phyloP scores from a whole-genome alignment of 2,329 filamentous ascomycete genomes.

The Metarhizium anisopliae region DNA sequence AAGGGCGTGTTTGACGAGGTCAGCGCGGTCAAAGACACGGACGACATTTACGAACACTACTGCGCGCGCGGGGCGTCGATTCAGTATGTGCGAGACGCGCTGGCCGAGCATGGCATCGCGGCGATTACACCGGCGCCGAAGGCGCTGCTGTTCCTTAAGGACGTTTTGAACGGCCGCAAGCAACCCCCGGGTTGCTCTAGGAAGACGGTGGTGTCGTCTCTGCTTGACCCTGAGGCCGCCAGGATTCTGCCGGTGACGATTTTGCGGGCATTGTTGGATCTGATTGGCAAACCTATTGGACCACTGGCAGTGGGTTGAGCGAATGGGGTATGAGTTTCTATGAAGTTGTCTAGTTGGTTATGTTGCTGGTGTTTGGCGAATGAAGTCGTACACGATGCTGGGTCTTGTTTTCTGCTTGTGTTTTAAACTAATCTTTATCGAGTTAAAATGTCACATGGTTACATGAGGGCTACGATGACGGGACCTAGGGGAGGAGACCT shows the following conservation, averaged over 20 bases:
- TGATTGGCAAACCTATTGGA: conserved; percentile 2
- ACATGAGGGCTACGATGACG: too few relatives aligned
- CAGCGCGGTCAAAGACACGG: background rate
- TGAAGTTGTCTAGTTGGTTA: too few relatives aligned
- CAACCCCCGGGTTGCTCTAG: background rate
- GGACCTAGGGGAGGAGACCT: too few relatives aligned
- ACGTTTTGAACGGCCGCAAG: background rate
- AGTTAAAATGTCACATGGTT: too few relatives aligned
- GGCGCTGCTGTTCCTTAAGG: background rate
- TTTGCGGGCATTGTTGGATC: background rate
- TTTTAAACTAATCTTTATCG: too few relatives aligned
- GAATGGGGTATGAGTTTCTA: too few relatives aligned
- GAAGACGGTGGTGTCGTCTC: background rate
- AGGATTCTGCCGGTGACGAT: background rate
- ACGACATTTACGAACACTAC: conserved; percentile 1
- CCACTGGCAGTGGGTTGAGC: background rate
- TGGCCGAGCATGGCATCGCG: background rate
- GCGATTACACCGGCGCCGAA: background rate
- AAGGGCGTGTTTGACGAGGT: conserved; percentile 1
- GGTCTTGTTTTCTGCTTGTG: too few relatives aligned
- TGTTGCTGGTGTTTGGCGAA: too few relatives aligned
- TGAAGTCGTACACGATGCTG: too few relatives aligned
- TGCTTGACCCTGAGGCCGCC: background rate
- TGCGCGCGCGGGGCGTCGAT: background rate
- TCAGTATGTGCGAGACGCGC: conserved; percentile 2